Percentiles rank a stretch among this genome's conserved stretches.
Evolutionary conservation across 305 asterid species (phyloP).

Genomic region (Fraxinus dipetala): DNA sequence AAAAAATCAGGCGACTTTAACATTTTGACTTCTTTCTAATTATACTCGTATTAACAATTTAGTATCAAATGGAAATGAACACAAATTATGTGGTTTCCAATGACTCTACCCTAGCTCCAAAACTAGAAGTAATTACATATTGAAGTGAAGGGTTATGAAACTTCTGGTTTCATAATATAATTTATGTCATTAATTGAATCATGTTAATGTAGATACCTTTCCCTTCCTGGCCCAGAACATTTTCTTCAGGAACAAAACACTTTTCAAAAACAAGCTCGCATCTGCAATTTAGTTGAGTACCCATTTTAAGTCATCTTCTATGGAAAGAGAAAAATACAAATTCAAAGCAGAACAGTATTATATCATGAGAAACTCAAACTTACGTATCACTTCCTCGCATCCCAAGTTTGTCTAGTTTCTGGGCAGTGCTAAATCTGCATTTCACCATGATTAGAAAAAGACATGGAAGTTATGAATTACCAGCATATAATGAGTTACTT

Average conservation of each 20-base stretch:
- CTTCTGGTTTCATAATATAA: not conserved
- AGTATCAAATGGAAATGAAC: not conserved
- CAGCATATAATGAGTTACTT: not conserved
- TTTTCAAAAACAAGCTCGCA: conserved; percentile 97
- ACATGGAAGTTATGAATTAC: conserved; percentile 19
- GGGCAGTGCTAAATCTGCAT: conserved; percentile 97
- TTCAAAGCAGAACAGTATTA: conserved; percentile 17
- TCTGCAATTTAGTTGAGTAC: conserved; percentile 45
- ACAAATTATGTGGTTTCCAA: not conserved
- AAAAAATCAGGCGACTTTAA: not conserved
- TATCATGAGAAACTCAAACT: conserved; percentile 26
- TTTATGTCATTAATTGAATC: not conserved
- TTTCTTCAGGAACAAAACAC: conserved; percentile 89
- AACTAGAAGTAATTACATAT: not conserved
- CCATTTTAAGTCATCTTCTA: conserved; percentile 21
- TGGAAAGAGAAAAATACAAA: conserved; percentile 12
- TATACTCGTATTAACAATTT: not conserved
- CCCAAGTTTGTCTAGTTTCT: conserved; percentile 96
- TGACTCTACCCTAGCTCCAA: not conserved
- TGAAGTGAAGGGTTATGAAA: not conserved
- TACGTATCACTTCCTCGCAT: conserved; percentile 99
- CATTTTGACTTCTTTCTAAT: not conserved
- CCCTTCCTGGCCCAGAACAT: conserved; percentile 88
- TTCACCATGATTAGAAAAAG: conserved; percentile 11
- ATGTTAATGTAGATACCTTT: conserved; percentile 53